Base-by-base conservation (phyloP, 1,139 yeast genomes). In the Yamadazyma atmosphaerica region DNA sequence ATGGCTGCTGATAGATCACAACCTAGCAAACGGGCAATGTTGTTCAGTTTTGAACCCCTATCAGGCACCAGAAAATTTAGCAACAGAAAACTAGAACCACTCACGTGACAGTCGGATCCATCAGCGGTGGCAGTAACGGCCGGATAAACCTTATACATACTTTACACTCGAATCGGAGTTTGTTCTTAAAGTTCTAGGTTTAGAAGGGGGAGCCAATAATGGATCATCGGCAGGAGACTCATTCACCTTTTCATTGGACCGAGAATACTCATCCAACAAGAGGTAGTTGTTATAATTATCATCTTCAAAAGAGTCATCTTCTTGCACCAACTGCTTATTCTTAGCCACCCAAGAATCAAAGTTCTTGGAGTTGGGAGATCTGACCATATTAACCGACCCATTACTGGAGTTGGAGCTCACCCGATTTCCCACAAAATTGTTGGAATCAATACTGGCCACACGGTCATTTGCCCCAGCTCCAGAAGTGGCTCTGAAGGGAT, bases 291-390 rank as follows among this genome's bases (percentile, higher is more conserved):
- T 21, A 32, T 46, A 39, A 33, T 38, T 13, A 31, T 56, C 62
- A 2, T 62, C 67, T 13, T 63, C 70, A 11, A 70, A 76, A 32
- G 71, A 77, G 24, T 68, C 69, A 26, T 72, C 68, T 40, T 61
- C 58, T 33, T 71, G 70, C 36, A 72, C 54, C 36, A 74, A 63
- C 40, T 64, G 61, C 44, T 64, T 69, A 49, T 77, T 77, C 44
- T 65, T 67, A 35, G 65, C 62, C 10, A 77, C 79, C 83, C 83
- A 78, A 22, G 63, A 67, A 36, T 74, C 76, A 51, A 77, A 78
- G 26, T 60, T 57, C 36, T 41, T 49, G 43, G 50, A 52, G 47
- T 50, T 53, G 32, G 58, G 58, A 23, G 58, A 56, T 37, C 49
- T 48, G 3, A 49, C 50, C 18, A 50, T 31, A 36, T 33, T 39